A percentile compares a stretch with the other conserved stretches of the same genome.
phyloP scores from a whole-genome alignment of 495 filamentous ascomycete genomes.

The Penicillium waksmanii region DNA sequence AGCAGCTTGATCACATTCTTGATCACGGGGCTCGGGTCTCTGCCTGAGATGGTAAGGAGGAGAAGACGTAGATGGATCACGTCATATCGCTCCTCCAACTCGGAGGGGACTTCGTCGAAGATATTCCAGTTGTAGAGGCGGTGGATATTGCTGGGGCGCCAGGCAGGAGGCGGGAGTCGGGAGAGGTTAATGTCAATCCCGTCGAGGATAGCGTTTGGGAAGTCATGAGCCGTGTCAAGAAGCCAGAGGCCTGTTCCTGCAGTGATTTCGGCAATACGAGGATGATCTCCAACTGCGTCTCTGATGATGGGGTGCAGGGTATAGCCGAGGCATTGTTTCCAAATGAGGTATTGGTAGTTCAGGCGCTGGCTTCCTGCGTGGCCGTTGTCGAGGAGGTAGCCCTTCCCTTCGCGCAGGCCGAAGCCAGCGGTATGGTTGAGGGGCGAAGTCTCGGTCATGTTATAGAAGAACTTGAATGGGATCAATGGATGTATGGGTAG shows the following conservation, averaged over 20 bases:
- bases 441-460: constrained; percentile 10
- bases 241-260: constrained; percentile 35
- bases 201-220: constrained; percentile 21
- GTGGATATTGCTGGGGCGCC: constrained; percentile 31
- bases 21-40: constrained; percentile 24
- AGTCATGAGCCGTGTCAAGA: constrained; percentile 25
- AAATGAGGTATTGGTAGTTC: constrained; percentile 18
- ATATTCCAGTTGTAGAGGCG: constrained; percentile 31
- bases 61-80: constrained; percentile 41
- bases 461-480: neutral
- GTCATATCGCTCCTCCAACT: constrained; percentile 34
- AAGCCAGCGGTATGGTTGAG: constrained; percentile 14
- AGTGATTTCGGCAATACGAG: constrained; percentile 26
- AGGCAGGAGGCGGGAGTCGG: constrained; percentile 24
- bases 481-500: neutral
- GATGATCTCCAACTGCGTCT: constrained; percentile 9
- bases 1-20: constrained; percentile 30
- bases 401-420: constrained; percentile 14
- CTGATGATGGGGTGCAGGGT: constrained; percentile 18
- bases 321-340: constrained; percentile 18
- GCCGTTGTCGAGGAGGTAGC: constrained; percentile 16
- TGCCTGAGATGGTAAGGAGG: constrained; percentile 28
- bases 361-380: constrained; percentile 13
- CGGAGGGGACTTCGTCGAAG: constrained; percentile 23
- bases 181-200: constrained; percentile 34